These are phyloP conservation scores for Bifiguratus adelaidae DNA, from an alignment of 192 early-diverging fungal genomes.

Conservation along the genomic window DNA sequence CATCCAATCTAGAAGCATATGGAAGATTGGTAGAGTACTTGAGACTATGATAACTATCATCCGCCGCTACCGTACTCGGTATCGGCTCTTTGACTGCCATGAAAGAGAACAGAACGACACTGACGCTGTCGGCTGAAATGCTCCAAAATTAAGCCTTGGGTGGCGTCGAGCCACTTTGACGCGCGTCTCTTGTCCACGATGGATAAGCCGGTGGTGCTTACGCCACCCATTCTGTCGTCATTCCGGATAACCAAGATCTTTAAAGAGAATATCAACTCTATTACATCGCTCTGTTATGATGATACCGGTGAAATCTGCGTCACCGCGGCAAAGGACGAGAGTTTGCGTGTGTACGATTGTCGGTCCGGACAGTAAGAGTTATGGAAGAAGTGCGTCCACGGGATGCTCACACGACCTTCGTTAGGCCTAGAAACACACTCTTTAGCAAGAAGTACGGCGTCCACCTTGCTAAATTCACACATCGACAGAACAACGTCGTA, in stretches of 20 bases:
- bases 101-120: too few relatives aligned
- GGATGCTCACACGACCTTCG: not conserved
- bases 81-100: too few relatives aligned
- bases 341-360: constrained; percentile 79
- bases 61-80: constrained; percentile 15
- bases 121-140: too few relatives aligned
- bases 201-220: constrained; percentile 18
- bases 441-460: constrained; percentile 97
- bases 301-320: constrained; percentile 62
- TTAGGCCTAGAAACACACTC: constrained; percentile 54
- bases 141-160: not conserved
- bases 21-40: constrained; percentile 24
- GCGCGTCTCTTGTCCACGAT: too few relatives aligned
- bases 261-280: constrained; percentile 53
- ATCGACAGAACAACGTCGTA: constrained; percentile 63
- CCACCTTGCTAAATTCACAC: constrained; percentile 79
- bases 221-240: constrained; percentile 18
- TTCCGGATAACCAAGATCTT: constrained; percentile 60
- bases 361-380: constrained; percentile 59
- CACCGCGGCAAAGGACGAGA: constrained; percentile 78
- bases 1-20: constrained; percentile 17
- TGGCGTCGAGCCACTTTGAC: not conserved
- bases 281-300: constrained; percentile 82
- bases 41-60: constrained; percentile 19
- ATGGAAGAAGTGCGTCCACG: not conserved